These are phyloP conservation scores for Ophiocordyceps camponoti-floridani DNA, from an alignment of 2,329 filamentous ascomycete genomes.

Conservation along the genomic window DNA sequence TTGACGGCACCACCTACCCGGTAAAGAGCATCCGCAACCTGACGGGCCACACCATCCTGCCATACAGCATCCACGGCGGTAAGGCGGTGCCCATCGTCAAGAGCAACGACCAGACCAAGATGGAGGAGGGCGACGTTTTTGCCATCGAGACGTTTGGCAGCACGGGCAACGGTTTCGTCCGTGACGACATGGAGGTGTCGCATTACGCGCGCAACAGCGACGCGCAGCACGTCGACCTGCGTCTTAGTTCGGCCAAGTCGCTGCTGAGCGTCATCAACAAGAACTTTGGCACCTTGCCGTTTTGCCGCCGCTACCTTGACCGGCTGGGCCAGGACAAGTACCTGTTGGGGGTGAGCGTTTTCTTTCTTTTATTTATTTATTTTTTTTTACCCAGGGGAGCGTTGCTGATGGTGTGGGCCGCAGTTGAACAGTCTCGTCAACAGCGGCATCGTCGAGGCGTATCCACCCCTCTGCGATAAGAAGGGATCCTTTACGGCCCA, in stretches of 20 bases:
- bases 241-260: constrained; percentile 67
- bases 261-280: constrained; percentile 83
- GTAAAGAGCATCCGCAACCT: constrained; percentile 77
- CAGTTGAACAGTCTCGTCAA: constrained; percentile 75
- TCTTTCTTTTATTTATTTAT: neutral
- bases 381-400: neutral
- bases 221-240: constrained; percentile 56
- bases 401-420: neutral
- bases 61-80: constrained; percentile 76
- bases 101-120: constrained; percentile 73
- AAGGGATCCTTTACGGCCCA: constrained; percentile 93
- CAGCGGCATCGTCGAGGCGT: constrained; percentile 72
- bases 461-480: constrained; percentile 76
- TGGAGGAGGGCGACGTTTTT: constrained; percentile 93
- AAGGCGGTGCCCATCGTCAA: constrained; percentile 94
- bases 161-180: constrained; percentile 75
- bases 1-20: constrained; percentile 60
- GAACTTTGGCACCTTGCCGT: constrained; percentile 87
- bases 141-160: constrained; percentile 93
- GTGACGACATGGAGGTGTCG: constrained; percentile 76
- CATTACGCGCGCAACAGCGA: constrained; percentile 69
- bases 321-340: constrained; percentile 92
- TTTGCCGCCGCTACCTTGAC: constrained; percentile 80
- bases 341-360: constrained; percentile 52
- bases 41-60: constrained; percentile 78